Evolutionary conservation across 2,329 filamentous ascomycete species (phyloP).

Genomic region (Microascus cirrosus): DNA sequence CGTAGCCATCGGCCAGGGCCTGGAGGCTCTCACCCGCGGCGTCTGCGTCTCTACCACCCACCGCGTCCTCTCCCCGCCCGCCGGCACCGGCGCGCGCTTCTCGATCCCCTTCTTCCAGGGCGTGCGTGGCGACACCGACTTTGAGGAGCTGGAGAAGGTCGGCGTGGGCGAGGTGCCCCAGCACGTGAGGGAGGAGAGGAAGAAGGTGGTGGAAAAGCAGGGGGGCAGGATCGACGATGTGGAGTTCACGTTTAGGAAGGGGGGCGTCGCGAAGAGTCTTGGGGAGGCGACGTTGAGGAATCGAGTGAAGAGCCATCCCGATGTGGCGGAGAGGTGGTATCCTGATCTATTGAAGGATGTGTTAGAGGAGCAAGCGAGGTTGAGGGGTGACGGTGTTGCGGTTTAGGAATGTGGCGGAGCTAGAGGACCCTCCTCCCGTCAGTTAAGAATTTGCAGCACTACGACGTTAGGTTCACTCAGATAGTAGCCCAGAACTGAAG

Average conservation of each 20-base stretch:
- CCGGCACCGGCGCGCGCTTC: conserved; percentile 61
- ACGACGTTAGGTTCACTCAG: background rate
- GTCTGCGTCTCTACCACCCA: conserved; percentile 78
- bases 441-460: background rate
- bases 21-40: conserved; percentile 75
- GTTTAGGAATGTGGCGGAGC: background rate
- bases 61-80: conserved; percentile 62
- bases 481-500: background rate
- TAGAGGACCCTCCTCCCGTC: background rate
- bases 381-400: conserved; percentile 16
- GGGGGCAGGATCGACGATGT: conserved; percentile 59
- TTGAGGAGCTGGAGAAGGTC: conserved; percentile 60
- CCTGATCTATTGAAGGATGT: conserved; percentile 50
- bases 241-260: conserved; percentile 74
- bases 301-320: conserved; percentile 74
- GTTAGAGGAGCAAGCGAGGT: conserved; percentile 42
- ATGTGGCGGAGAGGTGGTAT: conserved; percentile 76
- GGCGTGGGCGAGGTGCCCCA: conserved; percentile 50
- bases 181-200: conserved; percentile 49
- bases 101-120: conserved; percentile 86
- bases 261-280: conserved; percentile 53
- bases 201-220: conserved; percentile 43
- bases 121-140: conserved; percentile 66
- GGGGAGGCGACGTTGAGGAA: conserved; percentile 81
- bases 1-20: conserved; percentile 76